Base-by-base conservation (phyloP, 1,284 basidiomycete genomes). In the Phylloboletellus chloephorus region DNA sequence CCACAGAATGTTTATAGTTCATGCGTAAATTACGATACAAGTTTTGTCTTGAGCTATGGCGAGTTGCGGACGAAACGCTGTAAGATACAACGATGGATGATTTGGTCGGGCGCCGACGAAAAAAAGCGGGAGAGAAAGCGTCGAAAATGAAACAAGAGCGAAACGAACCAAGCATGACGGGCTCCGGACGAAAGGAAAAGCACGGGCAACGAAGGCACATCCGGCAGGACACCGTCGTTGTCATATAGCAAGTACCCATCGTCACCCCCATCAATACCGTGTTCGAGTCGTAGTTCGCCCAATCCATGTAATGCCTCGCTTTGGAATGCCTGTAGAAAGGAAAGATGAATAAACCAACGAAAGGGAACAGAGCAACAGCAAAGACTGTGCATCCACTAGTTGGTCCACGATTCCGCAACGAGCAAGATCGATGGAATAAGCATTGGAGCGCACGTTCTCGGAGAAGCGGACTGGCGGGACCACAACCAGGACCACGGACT, bases 311-410 rank as follows among this genome's bases (percentile, higher is more conserved):
- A 46, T 25, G 47, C 41, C 47, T 42, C 37, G 41, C 31, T 49
- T 49, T 53, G 21, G 29, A 53, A 51, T 65, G 58, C 71, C 72
- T 72, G 69, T 66, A 54, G 45, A 62, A 41, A 57, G 39, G 65
- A 63, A 70, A 64, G 65, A 72, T 71, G 65, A 75, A 73, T 72
- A 70, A 68, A 69, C 67, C 67, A 67, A 53, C 51, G 47, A 55
- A 39, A 30, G 44, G 46, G 33, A 39, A 47, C 41, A 45, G 46
- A 53, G 47, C 41, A 48, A 44, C 41, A 50, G 48, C 35, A 31
- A 43, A 47, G 44, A 47, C 29, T 44, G 49, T 51, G 37, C 48
- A 45, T 50, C 44, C 46, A 44, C 31, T 12, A 31, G 25, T 42
- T 26, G 39, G n/a, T 35, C 28, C 28, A 35, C n/a, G 33, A 35